Evolutionary conservation across 352 stramenopile genomes (phyloP).

Genomic region (Phytophthora pistaciae): DNA sequence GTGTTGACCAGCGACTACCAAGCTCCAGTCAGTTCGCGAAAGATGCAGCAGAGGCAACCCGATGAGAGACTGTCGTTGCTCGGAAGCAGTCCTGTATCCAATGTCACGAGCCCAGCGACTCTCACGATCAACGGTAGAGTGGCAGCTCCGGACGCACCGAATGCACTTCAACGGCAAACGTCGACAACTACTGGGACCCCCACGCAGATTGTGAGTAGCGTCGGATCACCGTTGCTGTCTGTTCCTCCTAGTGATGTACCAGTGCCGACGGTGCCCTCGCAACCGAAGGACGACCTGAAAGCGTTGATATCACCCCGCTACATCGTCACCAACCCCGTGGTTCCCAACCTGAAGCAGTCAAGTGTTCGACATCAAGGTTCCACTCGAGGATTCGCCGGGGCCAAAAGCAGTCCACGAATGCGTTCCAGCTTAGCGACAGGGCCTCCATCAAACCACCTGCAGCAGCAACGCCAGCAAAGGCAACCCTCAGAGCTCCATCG

Average conservation of each 20-base stretch:
- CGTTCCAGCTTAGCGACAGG: slow-evolving; percentile 18
- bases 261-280: background rate
- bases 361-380: slow-evolving; percentile 26
- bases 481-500: slow-evolving; percentile 21
- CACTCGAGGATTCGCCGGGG: slow-evolving; percentile 12
- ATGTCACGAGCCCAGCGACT: background rate
- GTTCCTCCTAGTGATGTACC: background rate
- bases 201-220: background rate
- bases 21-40: slow-evolving; percentile 6
- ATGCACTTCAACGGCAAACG: slow-evolving; percentile 7
- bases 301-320: slow-evolving; percentile 32
- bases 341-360: slow-evolving; percentile 24
- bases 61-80: slow-evolving; percentile 16
- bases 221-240: slow-evolving; percentile 5
- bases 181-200: slow-evolving; percentile 4
- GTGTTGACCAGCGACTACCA: slow-evolving; percentile 25
- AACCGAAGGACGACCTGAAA: slow-evolving; percentile 27
- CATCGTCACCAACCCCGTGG: slow-evolving; percentile 22
- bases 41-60: slow-evolving; percentile 8
- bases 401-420: slow-evolving; percentile 17
- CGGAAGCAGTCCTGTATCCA: slow-evolving; percentile 2
- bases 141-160: slow-evolving; percentile 11
- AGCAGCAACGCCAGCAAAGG: slow-evolving; percentile 15
- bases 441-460: slow-evolving; percentile 8
- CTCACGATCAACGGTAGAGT: slow-evolving; percentile 31